A percentile compares a stretch with the other conserved stretches of the same genome.
Evolutionary conservation across 768 basidiomycete genomes (phyloP).

Genomic region (Albatrellus ellisii): DNA sequence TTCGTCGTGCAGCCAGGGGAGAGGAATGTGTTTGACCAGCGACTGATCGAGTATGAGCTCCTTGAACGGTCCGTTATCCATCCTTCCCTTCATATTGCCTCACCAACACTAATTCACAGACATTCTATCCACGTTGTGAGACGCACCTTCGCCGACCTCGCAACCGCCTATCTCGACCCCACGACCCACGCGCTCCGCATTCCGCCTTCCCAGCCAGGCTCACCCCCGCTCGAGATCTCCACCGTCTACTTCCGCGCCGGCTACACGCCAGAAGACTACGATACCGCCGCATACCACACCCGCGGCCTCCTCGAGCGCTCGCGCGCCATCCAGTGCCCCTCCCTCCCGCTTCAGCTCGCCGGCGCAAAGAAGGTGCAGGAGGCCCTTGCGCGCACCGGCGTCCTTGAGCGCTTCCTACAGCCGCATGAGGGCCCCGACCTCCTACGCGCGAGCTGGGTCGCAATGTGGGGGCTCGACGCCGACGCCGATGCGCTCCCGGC

Average conservation of each 20-base stretch:
- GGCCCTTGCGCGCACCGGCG: slow-evolving; percentile 57
- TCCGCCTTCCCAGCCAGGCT: slow-evolving; percentile 14
- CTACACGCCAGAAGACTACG: slow-evolving; percentile 77
- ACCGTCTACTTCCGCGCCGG: slow-evolving; percentile 86
- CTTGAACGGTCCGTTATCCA: slow-evolving; percentile 46
- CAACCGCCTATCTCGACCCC: slow-evolving; percentile 31
- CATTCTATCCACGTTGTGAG: slow-evolving; percentile 64
- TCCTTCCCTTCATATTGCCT: background rate
- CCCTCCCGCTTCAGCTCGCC: slow-evolving; percentile 83
- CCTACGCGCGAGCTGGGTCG: slow-evolving; percentile 72
- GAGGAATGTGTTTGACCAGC: slow-evolving; percentile 92
- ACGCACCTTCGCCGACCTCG: slow-evolving; percentile 64
- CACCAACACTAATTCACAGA: slow-evolving; percentile 24
- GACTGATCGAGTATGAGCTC: slow-evolving; percentile 78
- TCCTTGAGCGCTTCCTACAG: slow-evolving; percentile 62
- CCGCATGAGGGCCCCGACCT: slow-evolving; percentile 32
- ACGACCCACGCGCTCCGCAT: slow-evolving; percentile 31
- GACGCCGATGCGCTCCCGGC: slow-evolving; percentile 15
- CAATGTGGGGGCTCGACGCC: slow-evolving; percentile 67
- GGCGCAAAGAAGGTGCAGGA: slow-evolving; percentile 96
- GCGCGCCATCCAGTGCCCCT: slow-evolving; percentile 85
- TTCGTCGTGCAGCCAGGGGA: slow-evolving; percentile 87
- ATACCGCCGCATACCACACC: slow-evolving; percentile 53
- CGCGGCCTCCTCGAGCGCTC: slow-evolving; percentile 74
- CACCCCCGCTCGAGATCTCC: slow-evolving; percentile 53